A percentile compares a stretch with the other conserved stretches of the same genome.
These are phyloP conservation scores for Sporisorium reilianum DNA, from an alignment of 1,284 basidiomycete genomes.

Conservation along the genomic window DNA sequence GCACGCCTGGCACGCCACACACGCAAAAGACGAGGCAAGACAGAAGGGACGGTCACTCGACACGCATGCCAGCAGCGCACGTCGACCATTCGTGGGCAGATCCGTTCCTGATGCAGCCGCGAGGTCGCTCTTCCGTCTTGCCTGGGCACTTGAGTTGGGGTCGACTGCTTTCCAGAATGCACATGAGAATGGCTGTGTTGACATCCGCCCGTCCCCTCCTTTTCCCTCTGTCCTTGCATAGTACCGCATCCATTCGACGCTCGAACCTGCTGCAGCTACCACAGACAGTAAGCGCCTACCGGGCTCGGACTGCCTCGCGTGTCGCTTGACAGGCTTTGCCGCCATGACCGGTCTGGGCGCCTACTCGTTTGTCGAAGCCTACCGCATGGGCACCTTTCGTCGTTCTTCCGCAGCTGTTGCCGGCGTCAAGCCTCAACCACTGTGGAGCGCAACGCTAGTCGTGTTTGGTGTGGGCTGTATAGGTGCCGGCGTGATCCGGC, in stretches of 20 bases:
- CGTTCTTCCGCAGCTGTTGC: conserved; percentile 31
- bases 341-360: conserved; percentile 57
- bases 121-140: not conserved
- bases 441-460: conserved; percentile 52
- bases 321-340: conserved; percentile 62
- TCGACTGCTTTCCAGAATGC: not conserved
- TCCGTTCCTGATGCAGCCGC: not conserved
- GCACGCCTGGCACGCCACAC: not conserved
- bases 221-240: conserved; percentile 7
- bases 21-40: too few species aligned
- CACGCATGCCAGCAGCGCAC: not conserved
- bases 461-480: conserved; percentile 45
- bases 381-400: conserved; percentile 51
- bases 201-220: conserved; percentile 9
- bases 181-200: conserved; percentile 32
- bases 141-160: conserved; percentile 1
- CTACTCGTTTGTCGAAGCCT: conserved; percentile 61
- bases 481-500: conserved; percentile 46
- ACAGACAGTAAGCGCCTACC: conserved; percentile 15
- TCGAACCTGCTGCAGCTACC: conserved; percentile 19
- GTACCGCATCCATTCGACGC: conserved; percentile 36
- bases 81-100: not conserved
- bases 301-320: conserved; percentile 58
- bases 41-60: too few species aligned
- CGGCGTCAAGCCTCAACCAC: conserved; percentile 37